These are phyloP conservation scores for Whalleya microplaca DNA, from an alignment of 2,329 filamentous ascomycete genomes.

Conservation along the genomic window DNA sequence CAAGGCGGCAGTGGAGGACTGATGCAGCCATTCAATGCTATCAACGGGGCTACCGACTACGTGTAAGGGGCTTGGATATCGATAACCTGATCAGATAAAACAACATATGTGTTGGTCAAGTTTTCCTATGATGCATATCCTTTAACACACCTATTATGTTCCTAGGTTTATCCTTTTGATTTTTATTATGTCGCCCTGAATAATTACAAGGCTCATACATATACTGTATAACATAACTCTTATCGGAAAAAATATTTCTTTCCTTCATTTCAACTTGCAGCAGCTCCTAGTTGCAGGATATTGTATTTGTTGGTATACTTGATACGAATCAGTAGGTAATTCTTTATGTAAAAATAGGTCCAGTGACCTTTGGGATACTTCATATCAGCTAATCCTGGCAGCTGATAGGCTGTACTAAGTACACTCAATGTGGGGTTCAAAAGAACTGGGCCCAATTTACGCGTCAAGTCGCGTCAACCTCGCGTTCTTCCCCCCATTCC, in stretches of 20 bases:
- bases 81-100: neutral
- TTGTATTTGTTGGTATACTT: neutral
- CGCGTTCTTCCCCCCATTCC: conserved; percentile 22
- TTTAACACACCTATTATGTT: too few relatives aligned
- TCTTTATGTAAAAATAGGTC: neutral
- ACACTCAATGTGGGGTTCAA: neutral
- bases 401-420: neutral
- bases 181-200: too few relatives aligned
- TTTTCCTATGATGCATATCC: neutral
- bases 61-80: too few relatives aligned
- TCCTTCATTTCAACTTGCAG: neutral
- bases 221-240: too few relatives aligned
- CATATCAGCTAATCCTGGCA: neutral
- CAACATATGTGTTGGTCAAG: neutral
- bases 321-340: neutral
- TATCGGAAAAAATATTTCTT: neutral
- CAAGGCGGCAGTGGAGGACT: neutral
- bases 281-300: neutral
- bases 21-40: neutral
- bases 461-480: conserved; percentile 32
- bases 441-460: conserved; percentile 4
- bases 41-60: too few relatives aligned
- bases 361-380: neutral
- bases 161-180: too few relatives aligned
- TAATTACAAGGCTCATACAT: too few relatives aligned